Evolutionary conservation across 1,139 yeast species (phyloP), one percentile per base, ranked within the genome.

Genomic region (Yamadazyma diospyri): DNA sequence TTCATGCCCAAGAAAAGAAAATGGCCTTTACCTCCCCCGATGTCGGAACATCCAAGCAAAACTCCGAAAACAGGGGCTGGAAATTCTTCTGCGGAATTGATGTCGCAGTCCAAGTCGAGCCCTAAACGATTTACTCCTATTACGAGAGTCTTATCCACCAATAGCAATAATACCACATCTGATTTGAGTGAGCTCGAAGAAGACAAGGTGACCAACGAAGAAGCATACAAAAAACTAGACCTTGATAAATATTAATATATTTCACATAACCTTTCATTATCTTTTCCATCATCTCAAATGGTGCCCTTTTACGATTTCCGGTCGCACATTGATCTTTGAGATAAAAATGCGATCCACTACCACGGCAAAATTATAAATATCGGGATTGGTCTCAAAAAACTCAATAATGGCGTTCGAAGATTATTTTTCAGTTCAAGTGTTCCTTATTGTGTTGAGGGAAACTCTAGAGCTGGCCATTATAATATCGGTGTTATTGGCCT

Each of bases 391-490:
- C 15, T 16, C 13, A 18, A 25, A 25, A 4, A 19, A 3, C 4
- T 11, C 18, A 16, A 6, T n/a, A 16, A 29, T 29, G 32, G 17
- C 18, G 11, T 25, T 32, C 16, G 33, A 59, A 7, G 65, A 61
- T 32, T 61, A 55, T 38, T 68, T 68, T 42, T 68, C 73, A n/a
- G 54, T 64, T 29, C 73, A 68, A 46, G 67, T 64, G 24, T 68
- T 68, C 35, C 57, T 68, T 29, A 67, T 68, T 16, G 68, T 68
- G n/a, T 51, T 68, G 16, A 50, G 74, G 34, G 74, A 68, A 37
- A 65, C 72, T 1, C 46, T 68, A 27, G 74, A 68, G 41, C 65
- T 63, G 54, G 73, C 72, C 4, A 66, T 68, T 40, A 66, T 68
- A 36, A 57, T 68, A 11, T 67, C 73, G 7, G 73, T 68, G 11